Conservation (phyloP, 1,284 basidiomycete species). For the Gymnopus androsaceus region DNA sequence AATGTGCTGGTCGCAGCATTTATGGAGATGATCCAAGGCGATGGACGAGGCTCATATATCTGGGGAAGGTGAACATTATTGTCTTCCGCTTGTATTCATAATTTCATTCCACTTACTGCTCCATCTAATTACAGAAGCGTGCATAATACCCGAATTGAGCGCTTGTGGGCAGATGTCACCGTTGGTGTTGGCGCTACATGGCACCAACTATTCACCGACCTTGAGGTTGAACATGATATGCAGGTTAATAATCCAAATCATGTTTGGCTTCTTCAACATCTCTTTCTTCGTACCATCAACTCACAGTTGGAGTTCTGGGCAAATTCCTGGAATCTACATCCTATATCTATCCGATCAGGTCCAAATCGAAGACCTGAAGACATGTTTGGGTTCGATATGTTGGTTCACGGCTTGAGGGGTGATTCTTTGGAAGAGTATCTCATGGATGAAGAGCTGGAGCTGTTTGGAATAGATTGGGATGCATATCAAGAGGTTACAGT, state of each 20-base stretch:
- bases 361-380: too few species aligned
- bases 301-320: neutral
- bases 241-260: slow-evolving; percentile 1
- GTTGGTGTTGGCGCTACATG: too few species aligned
- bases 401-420: too few species aligned
- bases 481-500: too few species aligned
- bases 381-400: too few species aligned
- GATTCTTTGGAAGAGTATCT: too few species aligned
- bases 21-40: slow-evolving; percentile 23
- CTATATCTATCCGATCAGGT: too few species aligned
- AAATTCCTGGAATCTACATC: neutral
- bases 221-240: neutral
- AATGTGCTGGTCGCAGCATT: slow-evolving; percentile 22
- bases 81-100: neutral
- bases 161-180: too few species aligned
- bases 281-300: slow-evolving; percentile 1
- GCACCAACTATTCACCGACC: slow-evolving; percentile 5
- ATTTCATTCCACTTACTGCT: neutral
- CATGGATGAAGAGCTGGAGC: too few species aligned
- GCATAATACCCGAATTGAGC: too few species aligned
- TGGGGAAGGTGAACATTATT: slow-evolving; percentile 22
- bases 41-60: slow-evolving; percentile 25
- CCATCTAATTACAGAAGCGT: neutral
- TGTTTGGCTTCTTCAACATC: slow-evolving; percentile 9
- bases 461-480: too few species aligned